These are phyloP conservation scores for Salvia sclarea DNA, from an alignment of 305 asterid species.

Conservation along the genomic window DNA sequence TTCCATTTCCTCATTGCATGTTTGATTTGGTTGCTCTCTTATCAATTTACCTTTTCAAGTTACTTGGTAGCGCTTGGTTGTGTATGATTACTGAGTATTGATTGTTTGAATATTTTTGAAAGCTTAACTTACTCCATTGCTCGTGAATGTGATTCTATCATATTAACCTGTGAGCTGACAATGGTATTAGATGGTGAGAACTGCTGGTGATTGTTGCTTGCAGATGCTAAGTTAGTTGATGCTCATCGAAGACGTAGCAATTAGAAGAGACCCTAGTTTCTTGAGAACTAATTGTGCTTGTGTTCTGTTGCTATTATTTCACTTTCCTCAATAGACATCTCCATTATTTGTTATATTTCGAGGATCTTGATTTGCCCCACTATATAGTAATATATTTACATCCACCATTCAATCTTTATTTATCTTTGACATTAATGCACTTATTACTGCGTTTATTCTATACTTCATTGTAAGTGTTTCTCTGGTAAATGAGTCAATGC, in stretches of 20 bases:
- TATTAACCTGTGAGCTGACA: slow-evolving; percentile 15
- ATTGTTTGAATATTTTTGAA: slow-evolving; percentile 19
- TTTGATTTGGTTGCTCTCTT: slow-evolving; percentile 13
- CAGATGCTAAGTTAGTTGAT: slow-evolving; percentile 18
- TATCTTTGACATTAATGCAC: not conserved
- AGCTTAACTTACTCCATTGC: not conserved
- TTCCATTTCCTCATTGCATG: slow-evolving; percentile 15
- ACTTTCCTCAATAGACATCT: too few species aligned
- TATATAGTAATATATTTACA: not conserved
- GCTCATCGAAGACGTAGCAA: not conserved
- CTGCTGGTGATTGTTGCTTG: slow-evolving; percentile 14
- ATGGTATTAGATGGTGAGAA: slow-evolving; percentile 21
- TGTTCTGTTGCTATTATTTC: not conserved
- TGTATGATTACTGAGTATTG: slow-evolving; percentile 16
- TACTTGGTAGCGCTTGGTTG: not conserved
- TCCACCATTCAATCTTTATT: not conserved
- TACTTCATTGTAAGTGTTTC: not conserved
- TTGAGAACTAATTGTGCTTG: not conserved
- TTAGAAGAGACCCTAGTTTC: slow-evolving; percentile 2
- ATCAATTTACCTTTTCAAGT: not conserved
- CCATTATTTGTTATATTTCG: not conserved
- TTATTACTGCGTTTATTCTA: not conserved
- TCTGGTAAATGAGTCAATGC: not conserved
- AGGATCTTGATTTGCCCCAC: not conserved
- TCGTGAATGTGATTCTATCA: not conserved